Evolutionary conservation across 495 filamentous ascomycete genomes (phyloP).

Genomic region (Penicilliopsis zonata): DNA sequence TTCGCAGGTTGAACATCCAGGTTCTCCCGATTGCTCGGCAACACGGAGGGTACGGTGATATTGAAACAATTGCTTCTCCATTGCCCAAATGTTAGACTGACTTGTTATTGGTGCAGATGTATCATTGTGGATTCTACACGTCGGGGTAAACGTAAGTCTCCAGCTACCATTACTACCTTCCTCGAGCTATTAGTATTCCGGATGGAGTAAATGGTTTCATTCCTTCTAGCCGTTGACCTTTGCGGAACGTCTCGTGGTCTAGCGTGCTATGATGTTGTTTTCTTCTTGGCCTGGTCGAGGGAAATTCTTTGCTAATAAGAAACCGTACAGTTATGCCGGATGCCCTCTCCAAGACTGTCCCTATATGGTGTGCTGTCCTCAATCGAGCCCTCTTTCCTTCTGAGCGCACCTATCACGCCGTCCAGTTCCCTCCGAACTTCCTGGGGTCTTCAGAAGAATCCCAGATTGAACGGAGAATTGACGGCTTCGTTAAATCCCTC

Average conservation of each 20-base stretch:
- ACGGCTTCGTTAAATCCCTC: slow-evolving; percentile 53
- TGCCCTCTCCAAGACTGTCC: slow-evolving; percentile 83
- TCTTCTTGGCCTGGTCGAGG: background rate
- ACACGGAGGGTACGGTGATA: slow-evolving; percentile 48
- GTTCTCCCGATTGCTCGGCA: slow-evolving; percentile 49
- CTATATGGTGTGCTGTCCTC: slow-evolving; percentile 81
- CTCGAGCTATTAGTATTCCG: too few species aligned
- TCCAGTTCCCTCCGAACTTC: slow-evolving; percentile 53
- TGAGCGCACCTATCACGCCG: slow-evolving; percentile 27
- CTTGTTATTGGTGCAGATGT: slow-evolving; percentile 40
- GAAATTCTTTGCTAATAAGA: slow-evolving; percentile 1
- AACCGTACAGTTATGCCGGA: slow-evolving; percentile 76
- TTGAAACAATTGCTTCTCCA: background rate
- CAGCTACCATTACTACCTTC: too few species aligned
- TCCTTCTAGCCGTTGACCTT: too few species aligned
- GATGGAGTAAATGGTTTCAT: too few species aligned
- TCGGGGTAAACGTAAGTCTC: slow-evolving; percentile 68
- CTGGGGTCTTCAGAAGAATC: slow-evolving; percentile 63
- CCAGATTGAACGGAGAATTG: slow-evolving; percentile 62
- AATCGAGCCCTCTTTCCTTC: slow-evolving; percentile 70
- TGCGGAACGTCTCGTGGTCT: too few species aligned
- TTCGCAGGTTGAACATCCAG: slow-evolving; percentile 72
- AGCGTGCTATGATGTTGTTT: too few species aligned
- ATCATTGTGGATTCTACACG: slow-evolving; percentile 94
- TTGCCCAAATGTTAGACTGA: slow-evolving; percentile 1